Percentiles rank a stretch among this genome's conserved stretches.
Conservation (phyloP, 2,329 filamentous ascomycete genomes). For the Colletotrichum cuscutae region DNA sequence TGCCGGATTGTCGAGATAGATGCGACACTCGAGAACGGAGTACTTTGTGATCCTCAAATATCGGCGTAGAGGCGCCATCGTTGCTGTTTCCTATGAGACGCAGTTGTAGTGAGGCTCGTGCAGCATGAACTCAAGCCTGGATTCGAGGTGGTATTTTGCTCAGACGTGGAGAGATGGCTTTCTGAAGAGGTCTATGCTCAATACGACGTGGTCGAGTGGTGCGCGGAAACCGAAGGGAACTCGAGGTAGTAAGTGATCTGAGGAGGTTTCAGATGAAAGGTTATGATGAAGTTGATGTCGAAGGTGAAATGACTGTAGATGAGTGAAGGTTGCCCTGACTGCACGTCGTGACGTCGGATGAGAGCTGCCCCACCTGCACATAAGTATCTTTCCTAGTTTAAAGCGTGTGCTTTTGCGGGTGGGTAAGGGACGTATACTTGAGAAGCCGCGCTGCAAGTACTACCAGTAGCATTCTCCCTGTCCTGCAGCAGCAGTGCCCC, state of each 20-base stretch:
- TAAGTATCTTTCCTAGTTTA: background rate
- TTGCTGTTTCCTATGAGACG: background rate
- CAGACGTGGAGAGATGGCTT: background rate
- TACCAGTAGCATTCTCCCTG: background rate
- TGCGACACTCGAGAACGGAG: conserved; percentile 95
- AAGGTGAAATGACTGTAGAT: background rate
- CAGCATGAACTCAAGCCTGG: background rate
- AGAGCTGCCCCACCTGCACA: background rate
- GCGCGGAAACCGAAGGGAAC: too few species aligned
- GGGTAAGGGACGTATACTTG: conserved; percentile 4
- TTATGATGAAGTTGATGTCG: background rate
- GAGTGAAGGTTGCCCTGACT: background rate
- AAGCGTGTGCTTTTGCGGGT: background rate
- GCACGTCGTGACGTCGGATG: conserved; percentile 14
- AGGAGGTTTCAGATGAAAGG: background rate
- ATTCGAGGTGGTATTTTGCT: background rate
- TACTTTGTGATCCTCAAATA: conserved; percentile 93
- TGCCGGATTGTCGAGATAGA: conserved; percentile 92
- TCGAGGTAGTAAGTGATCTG: background rate
- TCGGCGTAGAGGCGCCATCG: conserved; percentile 87
- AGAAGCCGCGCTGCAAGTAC: background rate
- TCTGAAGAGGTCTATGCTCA: background rate
- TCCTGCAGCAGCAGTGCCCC: background rate
- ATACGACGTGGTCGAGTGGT: background rate
- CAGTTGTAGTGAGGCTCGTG: background rate